Base-by-base conservation (phyloP, 2,329 filamentous ascomycete genomes). In the Graphilbum sp. region DNA sequence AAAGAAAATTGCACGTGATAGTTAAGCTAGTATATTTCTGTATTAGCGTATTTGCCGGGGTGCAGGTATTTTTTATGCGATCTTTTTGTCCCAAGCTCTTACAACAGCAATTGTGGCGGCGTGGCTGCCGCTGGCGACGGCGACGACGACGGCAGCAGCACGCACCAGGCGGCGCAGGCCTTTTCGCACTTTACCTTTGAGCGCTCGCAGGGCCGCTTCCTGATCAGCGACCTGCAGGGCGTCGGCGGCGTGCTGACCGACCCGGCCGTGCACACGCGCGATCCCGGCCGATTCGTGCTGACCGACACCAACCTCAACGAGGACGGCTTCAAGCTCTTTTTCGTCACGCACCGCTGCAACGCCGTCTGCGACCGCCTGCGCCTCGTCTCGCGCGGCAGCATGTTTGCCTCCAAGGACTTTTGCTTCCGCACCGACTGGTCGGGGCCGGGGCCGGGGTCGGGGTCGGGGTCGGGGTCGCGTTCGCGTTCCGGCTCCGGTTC, bases 181-280 rank as follows among this genome's bases (percentile, higher is more conserved):
- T 62, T 62, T 39, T 60, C 56, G 0, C 59, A 62, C 38, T 61
- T 60, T 31, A 60, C 58, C 2, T 61, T 58, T 32, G 59, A 61
- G 47, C 52, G 59, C 1, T 60, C 59, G 0, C 43, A 43, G 35
- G 59, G 57, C n/a, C 39, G 41, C 13, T 51, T 61, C 24, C 21
- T 60, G 1, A 52, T 60, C 8, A 45, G 38, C 32, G 56, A 60
- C 43, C 44, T 61, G 1, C 58, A 61, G 40, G 57, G 58, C 7
- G 55, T 59, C 1, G 56, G 51, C 17, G 32, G 47, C 13, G 32
- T 52, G 6, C 46, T 60, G 10, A 61, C 58, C 7, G 58, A 61
- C 35, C 58, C 58, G 12, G 50, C 49, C 1, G 51, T 61, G 29
- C 58, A 60, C 32, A 59, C 58, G 1, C 36, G 35, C 1, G 55